phyloP scores from a whole-genome alignment of 306 rosid genomes.

The Dryas drummondii region DNA sequence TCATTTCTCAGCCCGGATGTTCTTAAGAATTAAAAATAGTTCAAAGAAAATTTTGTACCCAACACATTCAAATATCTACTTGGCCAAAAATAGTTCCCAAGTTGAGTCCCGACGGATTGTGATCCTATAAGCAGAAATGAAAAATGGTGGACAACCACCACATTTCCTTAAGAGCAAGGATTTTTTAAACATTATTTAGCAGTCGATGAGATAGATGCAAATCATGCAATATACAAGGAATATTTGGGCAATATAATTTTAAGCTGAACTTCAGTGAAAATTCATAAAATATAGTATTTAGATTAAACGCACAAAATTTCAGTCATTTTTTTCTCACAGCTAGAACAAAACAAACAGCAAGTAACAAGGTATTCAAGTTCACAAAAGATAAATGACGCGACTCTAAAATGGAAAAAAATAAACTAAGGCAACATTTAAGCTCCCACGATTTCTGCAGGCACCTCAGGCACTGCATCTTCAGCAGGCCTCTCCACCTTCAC shows the following conservation, averaged over 20 bases:
- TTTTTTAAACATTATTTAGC: too few relatives aligned
- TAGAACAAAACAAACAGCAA: conserved; percentile 13
- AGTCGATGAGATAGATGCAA: too few relatives aligned
- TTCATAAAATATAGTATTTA: background rate
- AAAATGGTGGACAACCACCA: too few relatives aligned
- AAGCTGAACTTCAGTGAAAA: background rate
- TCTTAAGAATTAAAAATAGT: too few relatives aligned
- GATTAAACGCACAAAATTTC: conserved; percentile 26
- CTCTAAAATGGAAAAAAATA: background rate
- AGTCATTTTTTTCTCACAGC: conserved; percentile 21
- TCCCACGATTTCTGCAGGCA: conserved; percentile 63
- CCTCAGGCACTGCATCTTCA: conserved; percentile 58
- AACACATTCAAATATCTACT: too few relatives aligned
- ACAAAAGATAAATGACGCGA: conserved; percentile 20
- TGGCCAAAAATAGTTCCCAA: too few relatives aligned
- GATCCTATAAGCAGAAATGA: too few relatives aligned
- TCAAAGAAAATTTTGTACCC: too few relatives aligned
- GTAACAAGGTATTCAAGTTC: background rate
- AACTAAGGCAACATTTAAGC: conserved; percentile 40
- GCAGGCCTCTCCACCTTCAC: conserved; percentile 84
- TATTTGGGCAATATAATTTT: background rate
- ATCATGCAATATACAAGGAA: too few relatives aligned
- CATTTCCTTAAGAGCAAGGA: too few relatives aligned
- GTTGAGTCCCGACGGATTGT: too few relatives aligned
- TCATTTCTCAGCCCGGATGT: too few relatives aligned